Conservation (phyloP, 108 stramenopile species). For the Cyclostephanos invisitatus region DNA sequence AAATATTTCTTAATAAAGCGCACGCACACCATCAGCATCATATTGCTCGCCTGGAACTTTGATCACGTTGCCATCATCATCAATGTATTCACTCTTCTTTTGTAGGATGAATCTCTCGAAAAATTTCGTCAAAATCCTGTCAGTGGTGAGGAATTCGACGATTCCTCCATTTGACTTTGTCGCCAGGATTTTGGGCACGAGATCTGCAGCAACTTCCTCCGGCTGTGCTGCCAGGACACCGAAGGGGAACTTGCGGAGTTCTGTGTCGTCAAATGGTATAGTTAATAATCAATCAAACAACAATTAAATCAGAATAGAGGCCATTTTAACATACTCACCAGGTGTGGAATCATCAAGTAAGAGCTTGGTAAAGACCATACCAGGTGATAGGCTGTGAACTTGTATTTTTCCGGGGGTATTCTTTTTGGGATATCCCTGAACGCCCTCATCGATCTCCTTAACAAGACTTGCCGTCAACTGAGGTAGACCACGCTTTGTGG, state of each 20-base stretch:
- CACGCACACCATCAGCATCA: constrained; percentile 80
- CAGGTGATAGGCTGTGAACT: constrained; percentile 87
- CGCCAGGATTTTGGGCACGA: constrained; percentile 89
- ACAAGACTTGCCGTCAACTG: constrained; percentile 86
- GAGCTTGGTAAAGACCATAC: constrained; percentile 92
- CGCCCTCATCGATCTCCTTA: constrained; percentile 86
- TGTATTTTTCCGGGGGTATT: constrained; percentile 74
- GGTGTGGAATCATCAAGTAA: constrained; percentile 90
- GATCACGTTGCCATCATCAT: constrained; percentile 93
- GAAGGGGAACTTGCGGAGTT: constrained; percentile 92
- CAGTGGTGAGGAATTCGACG: constrained; percentile 88
- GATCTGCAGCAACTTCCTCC: constrained; percentile 88
- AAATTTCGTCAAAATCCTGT: constrained; percentile 86
- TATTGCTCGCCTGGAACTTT: constrained; percentile 83
- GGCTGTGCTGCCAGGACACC: constrained; percentile 91
- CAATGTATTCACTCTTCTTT: constrained; percentile 91
- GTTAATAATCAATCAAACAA: background rate
- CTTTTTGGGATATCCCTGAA: constrained; percentile 85
- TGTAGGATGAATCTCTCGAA: constrained; percentile 87
- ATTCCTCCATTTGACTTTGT: constrained; percentile 69
- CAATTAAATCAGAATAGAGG: background rate
- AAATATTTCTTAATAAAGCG: constrained; percentile 65
- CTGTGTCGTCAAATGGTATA: constrained; percentile 30
- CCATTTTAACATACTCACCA: constrained; percentile 23
- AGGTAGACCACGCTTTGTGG: constrained; percentile 90